Percentiles rank a stretch among this genome's conserved stretches.
phyloP scores from a whole-genome alignment of 768 basidiomycete genomes.

The Termitomyces sp. region DNA sequence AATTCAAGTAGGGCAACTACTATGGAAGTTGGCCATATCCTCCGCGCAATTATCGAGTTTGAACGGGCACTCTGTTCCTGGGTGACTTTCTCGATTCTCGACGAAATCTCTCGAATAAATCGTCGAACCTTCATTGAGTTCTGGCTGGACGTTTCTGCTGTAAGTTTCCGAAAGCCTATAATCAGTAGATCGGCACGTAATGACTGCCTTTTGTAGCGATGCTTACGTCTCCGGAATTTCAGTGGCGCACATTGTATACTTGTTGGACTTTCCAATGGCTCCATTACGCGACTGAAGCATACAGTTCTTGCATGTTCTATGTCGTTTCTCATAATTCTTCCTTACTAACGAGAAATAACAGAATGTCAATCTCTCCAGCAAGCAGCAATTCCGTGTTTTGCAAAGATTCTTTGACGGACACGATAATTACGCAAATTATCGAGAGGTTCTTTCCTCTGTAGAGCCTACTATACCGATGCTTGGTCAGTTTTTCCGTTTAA shows the following conservation, averaged over 20 bases:
- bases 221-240: conserved; percentile 40
- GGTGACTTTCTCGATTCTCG: conserved; percentile 30
- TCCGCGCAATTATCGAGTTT: conserved; percentile 26
- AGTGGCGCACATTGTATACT: conserved; percentile 35
- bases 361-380: conserved; percentile 18
- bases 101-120: conserved; percentile 8
- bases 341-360: conserved; percentile 6
- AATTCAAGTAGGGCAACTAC: conserved; percentile 10
- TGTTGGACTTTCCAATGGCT: conserved; percentile 32
- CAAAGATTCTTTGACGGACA: conserved; percentile 23
- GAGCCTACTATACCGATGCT: conserved; percentile 28
- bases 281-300: conserved; percentile 29
- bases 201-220: conserved; percentile 25
- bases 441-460: conserved; percentile 18
- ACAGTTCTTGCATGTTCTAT: conserved; percentile 26
- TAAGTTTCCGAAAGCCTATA: conserved; percentile 18
- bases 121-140: conserved; percentile 29
- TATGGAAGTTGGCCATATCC: conserved; percentile 23
- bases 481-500: conserved; percentile 14
- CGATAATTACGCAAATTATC: conserved; percentile 22
- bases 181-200: background rate
- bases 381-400: conserved; percentile 23
- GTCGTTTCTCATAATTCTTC: background rate
- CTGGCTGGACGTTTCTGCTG: conserved; percentile 41
- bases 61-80: conserved; percentile 33